Evolutionary conservation across 208 protist species (phyloP).

Genomic region (Balamuthia mandrillaris): DNA sequence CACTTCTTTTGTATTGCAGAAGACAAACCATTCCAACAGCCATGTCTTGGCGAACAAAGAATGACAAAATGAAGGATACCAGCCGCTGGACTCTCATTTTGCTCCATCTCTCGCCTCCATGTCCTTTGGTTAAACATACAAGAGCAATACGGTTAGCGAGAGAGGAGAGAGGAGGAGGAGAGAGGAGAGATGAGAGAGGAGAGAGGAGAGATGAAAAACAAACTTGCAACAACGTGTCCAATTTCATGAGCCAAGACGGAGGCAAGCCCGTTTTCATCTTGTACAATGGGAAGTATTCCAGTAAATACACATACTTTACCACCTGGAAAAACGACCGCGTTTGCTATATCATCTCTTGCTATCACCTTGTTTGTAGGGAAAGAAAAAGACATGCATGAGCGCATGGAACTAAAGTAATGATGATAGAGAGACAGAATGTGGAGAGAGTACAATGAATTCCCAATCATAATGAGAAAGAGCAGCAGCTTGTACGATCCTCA

Average conservation of each 20-base stretch:
- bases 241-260: slow-evolving; percentile 23
- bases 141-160: background rate
- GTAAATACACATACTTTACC: slow-evolving; percentile 38
- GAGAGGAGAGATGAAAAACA: background rate
- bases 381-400: background rate
- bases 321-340: slow-evolving; percentile 32
- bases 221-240: slow-evolving; percentile 23
- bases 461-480: background rate
- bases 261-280: slow-evolving; percentile 21
- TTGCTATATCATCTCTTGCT: background rate
- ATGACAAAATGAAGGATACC: background rate
- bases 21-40: background rate
- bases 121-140: background rate
- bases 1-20: background rate
- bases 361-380: background rate
- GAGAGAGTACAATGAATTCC: slow-evolving; percentile 14
- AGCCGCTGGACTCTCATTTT: background rate
- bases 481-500: background rate
- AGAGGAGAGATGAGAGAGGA: background rate
- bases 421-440: too few species aligned
- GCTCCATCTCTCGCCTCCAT: slow-evolving; percentile 18
- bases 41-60: background rate
- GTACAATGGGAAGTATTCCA: background rate
- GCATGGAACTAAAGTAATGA: background rate
- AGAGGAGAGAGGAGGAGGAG: background rate